These are phyloP conservation scores for Chrysoporthe puriensis DNA, from an alignment of 2,329 filamentous ascomycete genomes.

Conservation along the genomic window DNA sequence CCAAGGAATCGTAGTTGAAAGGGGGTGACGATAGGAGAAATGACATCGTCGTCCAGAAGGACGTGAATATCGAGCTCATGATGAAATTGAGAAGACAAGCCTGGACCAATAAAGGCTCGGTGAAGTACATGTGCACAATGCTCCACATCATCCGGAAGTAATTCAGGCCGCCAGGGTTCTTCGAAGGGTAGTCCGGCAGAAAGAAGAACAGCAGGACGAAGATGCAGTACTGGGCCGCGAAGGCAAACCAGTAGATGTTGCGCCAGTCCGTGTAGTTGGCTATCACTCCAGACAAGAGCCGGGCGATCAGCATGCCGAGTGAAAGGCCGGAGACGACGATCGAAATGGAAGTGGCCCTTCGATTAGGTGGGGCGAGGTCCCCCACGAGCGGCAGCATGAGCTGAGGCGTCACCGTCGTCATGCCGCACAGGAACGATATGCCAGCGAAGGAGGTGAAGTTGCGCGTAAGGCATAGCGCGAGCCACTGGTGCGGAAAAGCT, in stretches of 20 bases:
- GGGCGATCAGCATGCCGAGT: conserved; percentile 75
- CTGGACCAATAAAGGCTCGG: conserved; percentile 71
- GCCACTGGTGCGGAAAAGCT: conserved; percentile 49
- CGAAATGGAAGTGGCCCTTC: conserved; percentile 70
- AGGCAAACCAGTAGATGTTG: conserved; percentile 76
- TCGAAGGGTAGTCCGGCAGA: conserved; percentile 81
- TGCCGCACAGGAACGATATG: conserved; percentile 73
- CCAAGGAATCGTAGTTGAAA: conserved; percentile 68
- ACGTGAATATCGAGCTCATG: conserved; percentile 54
- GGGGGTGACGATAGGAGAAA: conserved; percentile 75
- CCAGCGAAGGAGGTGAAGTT: conserved; percentile 67
- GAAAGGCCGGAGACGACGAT: conserved; percentile 77
- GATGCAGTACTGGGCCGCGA: conserved; percentile 72
- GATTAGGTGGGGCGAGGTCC: conserved; percentile 71
- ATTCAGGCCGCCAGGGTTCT: conserved; percentile 66
- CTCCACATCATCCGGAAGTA: conserved; percentile 69
- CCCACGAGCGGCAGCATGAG: conserved; percentile 81
- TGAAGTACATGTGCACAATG: conserved; percentile 66
- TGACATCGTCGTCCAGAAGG: conserved; percentile 69
- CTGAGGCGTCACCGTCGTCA: conserved; percentile 80
- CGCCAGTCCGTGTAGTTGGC: conserved; percentile 77
- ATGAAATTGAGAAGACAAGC: conserved; percentile 69
- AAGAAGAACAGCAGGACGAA: conserved; percentile 68
- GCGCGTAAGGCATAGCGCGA: conserved; percentile 71
- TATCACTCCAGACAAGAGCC: conserved; percentile 75